Percentiles rank a stretch among this genome's conserved stretches.
phyloP scores from a whole-genome alignment of 108 stramenopile genomes.

The Nitzschia sp. region DNA sequence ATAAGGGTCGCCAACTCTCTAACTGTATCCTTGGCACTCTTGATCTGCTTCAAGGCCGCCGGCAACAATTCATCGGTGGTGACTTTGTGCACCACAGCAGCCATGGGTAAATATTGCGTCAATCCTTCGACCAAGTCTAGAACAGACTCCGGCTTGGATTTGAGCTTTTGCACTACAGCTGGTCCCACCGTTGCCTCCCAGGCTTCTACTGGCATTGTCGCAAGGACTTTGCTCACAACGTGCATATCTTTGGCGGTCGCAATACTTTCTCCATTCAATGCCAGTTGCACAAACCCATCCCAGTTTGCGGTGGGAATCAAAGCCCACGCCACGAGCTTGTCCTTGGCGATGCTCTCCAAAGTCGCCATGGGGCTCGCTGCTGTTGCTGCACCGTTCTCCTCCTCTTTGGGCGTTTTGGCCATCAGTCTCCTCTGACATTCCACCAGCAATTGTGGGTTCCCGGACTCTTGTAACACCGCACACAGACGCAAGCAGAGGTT shows the following conservation, averaged over 20 bases:
- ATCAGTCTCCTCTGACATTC: slow-evolving; percentile 17
- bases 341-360: slow-evolving; percentile 19
- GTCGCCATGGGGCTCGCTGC: not conserved
- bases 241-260: slow-evolving; percentile 30
- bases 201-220: slow-evolving; percentile 5
- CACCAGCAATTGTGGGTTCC: slow-evolving; percentile 13
- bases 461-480: slow-evolving; percentile 19
- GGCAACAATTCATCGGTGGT: slow-evolving; percentile 22
- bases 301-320: slow-evolving; percentile 21
- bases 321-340: slow-evolving; percentile 21
- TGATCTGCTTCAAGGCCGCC: slow-evolving; percentile 22
- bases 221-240: slow-evolving; percentile 9
- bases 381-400: not conserved
- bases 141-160: slow-evolving; percentile 52
- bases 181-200: slow-evolving; percentile 39
- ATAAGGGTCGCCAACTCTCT: slow-evolving; percentile 16
- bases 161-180: slow-evolving; percentile 38
- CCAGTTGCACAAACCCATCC: slow-evolving; percentile 26
- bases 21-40: slow-evolving; percentile 35
- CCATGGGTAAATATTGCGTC: slow-evolving; percentile 15
- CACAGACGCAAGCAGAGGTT: slow-evolving; percentile 20
- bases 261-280: slow-evolving; percentile 18
- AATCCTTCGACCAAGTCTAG: slow-evolving; percentile 35
- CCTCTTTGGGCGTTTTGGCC: not conserved
- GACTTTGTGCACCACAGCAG: slow-evolving; percentile 11